Base-by-base conservation (phyloP, 2,329 filamentous ascomycete species). In the Colletotrichum cereale region DNA sequence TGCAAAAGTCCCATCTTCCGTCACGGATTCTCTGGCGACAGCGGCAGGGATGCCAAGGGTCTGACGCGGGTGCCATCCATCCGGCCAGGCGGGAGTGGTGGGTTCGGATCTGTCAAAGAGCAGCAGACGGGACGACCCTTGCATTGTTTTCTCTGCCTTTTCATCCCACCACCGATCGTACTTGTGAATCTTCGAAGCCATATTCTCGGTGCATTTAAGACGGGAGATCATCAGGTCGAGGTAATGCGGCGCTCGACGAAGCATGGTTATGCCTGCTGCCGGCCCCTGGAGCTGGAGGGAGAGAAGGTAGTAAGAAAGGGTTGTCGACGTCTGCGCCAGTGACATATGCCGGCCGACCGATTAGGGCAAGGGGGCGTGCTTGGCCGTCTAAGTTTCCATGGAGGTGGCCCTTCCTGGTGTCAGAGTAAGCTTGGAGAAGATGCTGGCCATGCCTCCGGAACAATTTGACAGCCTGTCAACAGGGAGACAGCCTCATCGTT, bases 401-500 rank as follows among this genome's bases (percentile, higher is more conserved):
- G 71, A 77, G 31, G 73, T 73, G 65, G 62, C 62, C 24, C 47
- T 38, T 38, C 47, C 40, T 58, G 24, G 36, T 69, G 38, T 57
- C 40, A 52, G 58, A 38, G 65, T 60, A 50, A 58, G 68, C 34
- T 53, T 55, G 61, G 26, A 44, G 69, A 38, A 73, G 34, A 57
- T 67, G 42, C 62, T 64, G 50, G 73, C 36, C 31, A 47, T 66
- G 58, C 42, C 31, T 38, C 24, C 26, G 21, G 64, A 40, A 64
- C 52, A 63, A 34, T 47, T 68, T 72, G 52, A 62, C 71, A 52
- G 40, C 67, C 73, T 72, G 71, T 72, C 71, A 65, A 63, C 12
- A 24, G 21, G 11, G 50, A 42, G 48, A 68, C 73, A 68, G 72
- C 73, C 73, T 74, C 73, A 74, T 66, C 60, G 34, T 73, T 74